Evolutionary conservation across 2,329 filamentous ascomycete genomes (phyloP), one percentile per base, ranked within the genome.

Genomic region (Pseudogymnoascus sp.): DNA sequence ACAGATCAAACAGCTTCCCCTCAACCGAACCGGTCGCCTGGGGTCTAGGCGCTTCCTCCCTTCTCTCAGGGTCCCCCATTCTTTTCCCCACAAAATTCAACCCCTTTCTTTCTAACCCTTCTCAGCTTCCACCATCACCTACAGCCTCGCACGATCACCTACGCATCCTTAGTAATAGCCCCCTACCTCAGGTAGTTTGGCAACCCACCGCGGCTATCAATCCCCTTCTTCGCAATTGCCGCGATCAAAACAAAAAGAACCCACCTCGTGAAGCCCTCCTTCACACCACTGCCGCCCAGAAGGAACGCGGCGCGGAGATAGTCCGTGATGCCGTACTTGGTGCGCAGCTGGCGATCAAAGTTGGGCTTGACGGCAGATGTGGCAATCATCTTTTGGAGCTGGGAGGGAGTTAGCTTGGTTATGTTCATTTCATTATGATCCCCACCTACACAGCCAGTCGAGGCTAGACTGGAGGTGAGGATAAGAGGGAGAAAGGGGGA

Each of bases 301-400:
- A 79, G 75, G 16, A 82, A 66, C 36, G 86, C 62, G 42, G 86
- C 70, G 64, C 76, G 71, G 18, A 80, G 1, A 81, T 84, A 87
- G 73, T 87, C 87, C 44, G 71, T 74, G 3, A 83, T 50, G 0
- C 84, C 82, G 65, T 75, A 78, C 67, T 81, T 71, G 63, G 79
- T 76, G 36, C 78, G 78, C 66, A 86, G 85, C 63, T 82, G 74
- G 69, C 87, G 83, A 73, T 87, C 84, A 71, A 89, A 89, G 73
- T 85, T 79, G 66, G 85, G 84, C 71, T 78, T 81, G 66, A 72
- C 64, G 18, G 69, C 68, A 60, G 78, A 77, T 67, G 84, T 72
- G 46, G 74, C 72, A 59, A 77, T 69, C 66, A 82, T 75, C 59
- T 79, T 75, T 50, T 75, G 73, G 64, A 85, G 76, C 66, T 82